A percentile compares a stretch with the other conserved stretches of the same genome.
phyloP scores from a whole-genome alignment of 805 yeast genomes.

The Ogataea allantospora region DNA sequence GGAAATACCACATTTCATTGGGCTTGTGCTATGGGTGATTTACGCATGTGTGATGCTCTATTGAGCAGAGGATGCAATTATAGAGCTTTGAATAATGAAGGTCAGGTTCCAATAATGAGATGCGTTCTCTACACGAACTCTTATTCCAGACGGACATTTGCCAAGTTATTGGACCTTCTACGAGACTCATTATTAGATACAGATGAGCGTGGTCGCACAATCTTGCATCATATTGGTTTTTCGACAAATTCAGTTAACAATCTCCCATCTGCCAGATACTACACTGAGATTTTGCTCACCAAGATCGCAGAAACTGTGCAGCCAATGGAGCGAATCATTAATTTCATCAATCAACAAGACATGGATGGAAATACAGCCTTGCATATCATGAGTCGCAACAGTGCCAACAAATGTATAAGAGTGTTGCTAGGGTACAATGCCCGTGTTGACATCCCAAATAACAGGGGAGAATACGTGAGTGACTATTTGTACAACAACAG shows the following conservation, averaged over 20 bases:
- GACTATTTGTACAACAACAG: slow-evolving; percentile 35
- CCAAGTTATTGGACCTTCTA: slow-evolving; percentile 71
- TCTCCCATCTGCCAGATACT: slow-evolving; percentile 78
- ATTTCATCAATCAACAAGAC: slow-evolving; percentile 56
- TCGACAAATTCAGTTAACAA: slow-evolving; percentile 65
- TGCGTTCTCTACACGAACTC: slow-evolving; percentile 86
- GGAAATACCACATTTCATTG: slow-evolving; percentile 95
- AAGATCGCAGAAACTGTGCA: slow-evolving; percentile 62
- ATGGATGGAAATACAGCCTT: slow-evolving; percentile 56
- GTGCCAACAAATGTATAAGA: slow-evolving; percentile 44
- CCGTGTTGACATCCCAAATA: slow-evolving; percentile 50
- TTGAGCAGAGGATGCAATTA: slow-evolving; percentile 74
- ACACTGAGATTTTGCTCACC: slow-evolving; percentile 71
- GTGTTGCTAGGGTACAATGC: slow-evolving; percentile 50
- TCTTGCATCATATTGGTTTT: slow-evolving; percentile 81
- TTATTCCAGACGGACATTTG: slow-evolving; percentile 75
- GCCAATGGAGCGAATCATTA: slow-evolving; percentile 57
- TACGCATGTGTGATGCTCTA: slow-evolving; percentile 71
- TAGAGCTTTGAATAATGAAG: slow-evolving; percentile 57
- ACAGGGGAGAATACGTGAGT: slow-evolving; percentile 41
- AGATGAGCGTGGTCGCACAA: slow-evolving; percentile 71
- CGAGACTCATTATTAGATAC: slow-evolving; percentile 75
- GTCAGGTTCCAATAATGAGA: slow-evolving; percentile 86
- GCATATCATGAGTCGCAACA: slow-evolving; percentile 48
- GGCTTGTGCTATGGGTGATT: slow-evolving; percentile 95